Percentiles rank a stretch among this genome's conserved stretches.
These are phyloP conservation scores for Mucor circinelloides DNA, from an alignment of 371 early-diverging fungal genomes.

Conservation along the genomic window DNA sequence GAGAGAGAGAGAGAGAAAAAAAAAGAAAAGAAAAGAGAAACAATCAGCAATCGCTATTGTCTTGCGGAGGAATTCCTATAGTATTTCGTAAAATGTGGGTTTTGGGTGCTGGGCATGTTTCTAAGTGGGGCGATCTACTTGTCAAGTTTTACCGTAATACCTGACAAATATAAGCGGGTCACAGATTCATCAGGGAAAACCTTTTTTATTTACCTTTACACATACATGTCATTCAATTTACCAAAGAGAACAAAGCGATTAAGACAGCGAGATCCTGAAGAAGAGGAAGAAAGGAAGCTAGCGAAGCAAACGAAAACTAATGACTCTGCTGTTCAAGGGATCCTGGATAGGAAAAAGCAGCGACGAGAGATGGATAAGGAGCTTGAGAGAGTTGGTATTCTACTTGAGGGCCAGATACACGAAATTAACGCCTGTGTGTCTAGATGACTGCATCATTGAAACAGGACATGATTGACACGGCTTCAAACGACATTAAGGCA, in stretches of 20 bases:
- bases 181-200: background rate
- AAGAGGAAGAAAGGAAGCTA: background rate
- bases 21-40: background rate
- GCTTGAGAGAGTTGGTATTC: background rate
- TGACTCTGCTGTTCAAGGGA: background rate
- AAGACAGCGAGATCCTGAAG: background rate
- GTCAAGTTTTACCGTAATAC: background rate
- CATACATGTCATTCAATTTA: background rate
- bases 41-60: background rate
- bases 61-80: background rate
- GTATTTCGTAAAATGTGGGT: background rate
- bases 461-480: background rate
- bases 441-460: background rate
- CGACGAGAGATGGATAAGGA: background rate
- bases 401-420: background rate
- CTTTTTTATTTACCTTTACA: background rate
- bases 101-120: background rate
- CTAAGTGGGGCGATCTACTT: background rate
- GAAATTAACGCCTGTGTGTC: background rate
- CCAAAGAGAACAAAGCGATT: background rate
- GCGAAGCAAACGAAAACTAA: background rate
- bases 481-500: background rate
- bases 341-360: slow-evolving; percentile 5
- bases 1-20: background rate
- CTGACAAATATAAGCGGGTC: background rate